A percentile compares a stretch with the other conserved stretches of the same genome.
Conservation (phyloP, 1,284 basidiomycete species). For the Ustilago cynodontis region DNA sequence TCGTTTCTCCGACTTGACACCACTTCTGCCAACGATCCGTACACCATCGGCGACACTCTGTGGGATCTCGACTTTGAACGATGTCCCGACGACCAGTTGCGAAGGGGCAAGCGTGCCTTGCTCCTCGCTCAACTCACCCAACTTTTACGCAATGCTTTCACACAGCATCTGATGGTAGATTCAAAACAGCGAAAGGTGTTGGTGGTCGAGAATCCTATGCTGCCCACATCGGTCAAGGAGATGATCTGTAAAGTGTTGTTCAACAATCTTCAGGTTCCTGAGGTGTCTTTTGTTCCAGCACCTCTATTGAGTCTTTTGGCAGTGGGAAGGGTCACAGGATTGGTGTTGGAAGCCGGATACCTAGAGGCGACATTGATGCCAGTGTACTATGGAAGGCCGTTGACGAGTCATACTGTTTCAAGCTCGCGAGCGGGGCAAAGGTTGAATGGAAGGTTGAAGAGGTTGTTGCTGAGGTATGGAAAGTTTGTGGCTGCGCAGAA, state of each 20-base stretch:
- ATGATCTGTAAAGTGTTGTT: constrained; percentile 87
- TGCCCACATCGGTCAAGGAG: constrained; percentile 88
- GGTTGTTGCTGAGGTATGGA: constrained; percentile 41
- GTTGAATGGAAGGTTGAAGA: constrained; percentile 35
- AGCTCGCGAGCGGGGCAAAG: constrained; percentile 51
- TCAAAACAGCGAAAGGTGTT: constrained; percentile 93
- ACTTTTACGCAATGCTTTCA: constrained; percentile 56
- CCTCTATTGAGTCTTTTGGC: constrained; percentile 86
- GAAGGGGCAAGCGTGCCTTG: constrained; percentile 42
- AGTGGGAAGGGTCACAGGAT: constrained; percentile 86
- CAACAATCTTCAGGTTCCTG: constrained; percentile 89
- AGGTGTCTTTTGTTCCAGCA: constrained; percentile 82
- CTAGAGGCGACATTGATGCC: constrained; percentile 88
- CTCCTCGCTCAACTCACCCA: constrained; percentile 54
- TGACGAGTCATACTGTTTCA: constrained; percentile 31
- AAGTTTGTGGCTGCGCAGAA: constrained; percentile 47
- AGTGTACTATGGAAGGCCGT: constrained; percentile 70
- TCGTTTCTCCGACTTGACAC: constrained; percentile 32
- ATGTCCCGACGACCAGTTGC: constrained; percentile 38
- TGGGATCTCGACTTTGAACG: constrained; percentile 61
- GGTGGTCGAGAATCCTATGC: constrained; percentile 86
- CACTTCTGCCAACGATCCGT: constrained; percentile 26
- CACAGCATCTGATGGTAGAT: constrained; percentile 83
- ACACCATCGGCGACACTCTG: constrained; percentile 34
- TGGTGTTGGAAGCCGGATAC: constrained; percentile 92